These are phyloP conservation scores for Paspalum notatum DNA, from an alignment of 176 grass and related monocot genomes.

Conservation along the genomic window DNA sequence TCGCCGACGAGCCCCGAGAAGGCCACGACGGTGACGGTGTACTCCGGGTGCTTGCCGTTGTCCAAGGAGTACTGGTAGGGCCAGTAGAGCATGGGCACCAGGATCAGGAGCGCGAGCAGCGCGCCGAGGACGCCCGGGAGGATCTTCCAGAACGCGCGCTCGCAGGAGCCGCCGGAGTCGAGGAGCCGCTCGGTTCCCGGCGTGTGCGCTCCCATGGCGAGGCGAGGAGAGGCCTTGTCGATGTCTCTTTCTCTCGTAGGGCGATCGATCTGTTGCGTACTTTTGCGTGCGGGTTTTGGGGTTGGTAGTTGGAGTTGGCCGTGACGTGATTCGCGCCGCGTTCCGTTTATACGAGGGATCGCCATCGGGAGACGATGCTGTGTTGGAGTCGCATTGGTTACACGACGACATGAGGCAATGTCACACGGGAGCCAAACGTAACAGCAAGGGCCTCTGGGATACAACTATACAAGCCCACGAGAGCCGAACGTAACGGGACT, in stretches of 20 bases:
- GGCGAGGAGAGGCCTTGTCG: neutral
- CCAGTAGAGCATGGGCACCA: neutral
- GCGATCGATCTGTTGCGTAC: too few relatives aligned
- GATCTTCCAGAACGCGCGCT: neutral
- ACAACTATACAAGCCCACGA: too few relatives aligned
- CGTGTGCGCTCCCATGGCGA: constrained; percentile 30
- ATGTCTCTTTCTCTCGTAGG: neutral
- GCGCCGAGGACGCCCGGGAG: constrained; percentile 26
- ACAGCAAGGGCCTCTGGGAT: too few relatives aligned
- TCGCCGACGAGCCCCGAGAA: constrained; percentile 40
- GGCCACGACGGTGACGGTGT: constrained; percentile 29
- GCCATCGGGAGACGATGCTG: too few relatives aligned
- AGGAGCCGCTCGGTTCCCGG: neutral
- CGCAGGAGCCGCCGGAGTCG: neutral
- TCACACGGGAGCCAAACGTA: too few relatives aligned
- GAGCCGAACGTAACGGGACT: too few relatives aligned
- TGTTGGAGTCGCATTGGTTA: too few relatives aligned
- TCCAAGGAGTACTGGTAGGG: neutral
- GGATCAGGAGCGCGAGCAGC: neutral
- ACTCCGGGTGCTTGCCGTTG: constrained; percentile 27
- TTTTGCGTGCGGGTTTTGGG: too few relatives aligned
- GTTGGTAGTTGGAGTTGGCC: too few relatives aligned
- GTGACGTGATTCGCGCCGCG: too few relatives aligned
- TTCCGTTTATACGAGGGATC: too few relatives aligned
- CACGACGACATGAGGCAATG: too few relatives aligned